phyloP scores from a whole-genome alignment of 352 stramenopile genomes.

The Phytophthora macrochlamydospora region DNA sequence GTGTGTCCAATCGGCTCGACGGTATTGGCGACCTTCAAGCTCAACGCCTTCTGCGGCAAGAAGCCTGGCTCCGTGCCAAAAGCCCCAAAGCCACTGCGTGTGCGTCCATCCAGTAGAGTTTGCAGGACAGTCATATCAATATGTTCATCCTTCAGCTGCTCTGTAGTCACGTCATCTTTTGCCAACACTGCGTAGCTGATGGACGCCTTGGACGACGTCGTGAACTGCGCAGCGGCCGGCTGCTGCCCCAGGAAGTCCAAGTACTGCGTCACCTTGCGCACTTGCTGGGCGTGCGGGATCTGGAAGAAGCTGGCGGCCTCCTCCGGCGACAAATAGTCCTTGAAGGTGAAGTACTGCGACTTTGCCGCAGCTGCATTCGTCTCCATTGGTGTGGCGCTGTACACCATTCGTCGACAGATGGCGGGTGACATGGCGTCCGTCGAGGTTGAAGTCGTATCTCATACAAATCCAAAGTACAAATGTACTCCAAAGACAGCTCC shows the following conservation, averaged over 20 bases:
- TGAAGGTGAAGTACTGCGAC: constrained; percentile 66
- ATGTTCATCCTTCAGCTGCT: not conserved
- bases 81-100: constrained; percentile 76
- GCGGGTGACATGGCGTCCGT: not conserved
- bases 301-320: constrained; percentile 63
- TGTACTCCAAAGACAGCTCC: not conserved
- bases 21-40: constrained; percentile 56
- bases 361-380: not conserved
- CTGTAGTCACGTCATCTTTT: not conserved
- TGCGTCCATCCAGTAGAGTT: constrained; percentile 42
- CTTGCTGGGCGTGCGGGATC: constrained; percentile 49
- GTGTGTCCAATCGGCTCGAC: constrained; percentile 66
- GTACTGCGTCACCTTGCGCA: constrained; percentile 68
- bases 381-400: not conserved
- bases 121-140: constrained; percentile 35
- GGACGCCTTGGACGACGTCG: constrained; percentile 57
- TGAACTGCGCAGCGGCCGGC: constrained; percentile 50
- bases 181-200: constrained; percentile 46
- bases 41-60: constrained; percentile 69
- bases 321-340: constrained; percentile 53
- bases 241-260: constrained; percentile 66
- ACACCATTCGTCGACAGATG: not conserved
- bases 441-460: not conserved
- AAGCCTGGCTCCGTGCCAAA: constrained; percentile 66
- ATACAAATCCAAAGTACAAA: not conserved